Percentiles rank a stretch among this genome's conserved stretches.
phyloP scores from a whole-genome alignment of 192 early-diverging fungal species.

The Cetraspora pellucida region DNA sequence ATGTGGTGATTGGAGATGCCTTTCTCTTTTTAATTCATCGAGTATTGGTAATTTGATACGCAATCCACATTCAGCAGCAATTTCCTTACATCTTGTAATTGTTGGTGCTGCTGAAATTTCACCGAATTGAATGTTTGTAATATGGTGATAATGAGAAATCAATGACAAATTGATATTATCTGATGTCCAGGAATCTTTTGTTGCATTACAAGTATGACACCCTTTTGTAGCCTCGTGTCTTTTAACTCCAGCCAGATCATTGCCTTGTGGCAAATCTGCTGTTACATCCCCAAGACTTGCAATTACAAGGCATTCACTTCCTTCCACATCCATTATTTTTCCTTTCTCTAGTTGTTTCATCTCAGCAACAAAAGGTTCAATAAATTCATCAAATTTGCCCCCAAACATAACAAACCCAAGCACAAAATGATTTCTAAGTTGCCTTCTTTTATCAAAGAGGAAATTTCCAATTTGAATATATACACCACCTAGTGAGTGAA shows the following conservation, averaged over 20 bases:
- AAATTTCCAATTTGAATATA: constrained; percentile 7
- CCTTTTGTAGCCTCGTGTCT: neutral
- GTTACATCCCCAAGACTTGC: neutral
- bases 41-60: neutral
- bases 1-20: neutral
- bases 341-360: neutral
- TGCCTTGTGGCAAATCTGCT: constrained; percentile 8
- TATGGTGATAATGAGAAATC: neutral
- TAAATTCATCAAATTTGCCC: neutral
- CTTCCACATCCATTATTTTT: neutral
- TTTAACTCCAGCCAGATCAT: constrained; percentile 7
- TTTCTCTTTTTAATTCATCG: neutral
- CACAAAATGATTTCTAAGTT: neutral
- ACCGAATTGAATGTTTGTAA: neutral
- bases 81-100: neutral
- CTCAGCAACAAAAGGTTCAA: neutral
- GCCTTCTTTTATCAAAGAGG: neutral
- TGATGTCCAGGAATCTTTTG: neutral
- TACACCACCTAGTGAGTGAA: neutral
- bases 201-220: neutral
- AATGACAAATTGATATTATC: neutral
- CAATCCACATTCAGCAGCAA: neutral
- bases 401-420: neutral
- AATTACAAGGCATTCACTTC: neutral
- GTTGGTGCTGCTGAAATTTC: neutral